Percentiles rank a stretch among this genome's conserved stretches.
These are phyloP conservation scores for Rhodomyrtus tomentosa DNA, from an alignment of 345 rosid species.

Conservation along the genomic window DNA sequence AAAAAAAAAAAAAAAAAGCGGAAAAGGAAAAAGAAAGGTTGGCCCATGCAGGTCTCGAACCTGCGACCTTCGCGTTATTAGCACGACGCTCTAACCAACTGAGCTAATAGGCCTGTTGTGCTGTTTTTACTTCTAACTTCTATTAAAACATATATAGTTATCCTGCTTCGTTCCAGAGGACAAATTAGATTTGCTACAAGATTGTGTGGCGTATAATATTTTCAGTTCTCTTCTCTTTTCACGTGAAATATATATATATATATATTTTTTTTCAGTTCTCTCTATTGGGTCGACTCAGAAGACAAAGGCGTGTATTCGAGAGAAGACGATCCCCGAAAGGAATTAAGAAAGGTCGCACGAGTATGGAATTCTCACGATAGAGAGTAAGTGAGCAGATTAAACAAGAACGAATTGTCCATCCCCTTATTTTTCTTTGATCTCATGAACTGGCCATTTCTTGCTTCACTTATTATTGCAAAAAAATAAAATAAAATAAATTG, in stretches of 20 bases:
- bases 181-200: neutral
- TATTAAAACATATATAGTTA: accelerated
- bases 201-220: neutral
- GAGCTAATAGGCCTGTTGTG: slow-evolving; percentile 12
- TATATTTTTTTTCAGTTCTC: no score
- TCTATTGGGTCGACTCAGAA: neutral
- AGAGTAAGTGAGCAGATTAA: neutral
- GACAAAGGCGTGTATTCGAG: neutral
- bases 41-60: slow-evolving; percentile 51
- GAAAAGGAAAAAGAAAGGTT: accelerated
- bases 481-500: no score
- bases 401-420: no score
- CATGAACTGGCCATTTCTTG: no score
- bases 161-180: neutral
- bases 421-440: no score
- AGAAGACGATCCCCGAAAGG: neutral
- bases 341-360: neutral
- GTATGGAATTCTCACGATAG: neutral
- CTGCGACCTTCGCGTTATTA: slow-evolving; percentile 90
- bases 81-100: slow-evolving; percentile 92
- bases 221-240: neutral
- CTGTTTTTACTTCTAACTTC: accelerated
- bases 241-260: no score
- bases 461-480: no score
- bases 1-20: accelerated